phyloP scores from a whole-genome alignment of 495 filamentous ascomycete species.

The Penicillium desertorum region DNA sequence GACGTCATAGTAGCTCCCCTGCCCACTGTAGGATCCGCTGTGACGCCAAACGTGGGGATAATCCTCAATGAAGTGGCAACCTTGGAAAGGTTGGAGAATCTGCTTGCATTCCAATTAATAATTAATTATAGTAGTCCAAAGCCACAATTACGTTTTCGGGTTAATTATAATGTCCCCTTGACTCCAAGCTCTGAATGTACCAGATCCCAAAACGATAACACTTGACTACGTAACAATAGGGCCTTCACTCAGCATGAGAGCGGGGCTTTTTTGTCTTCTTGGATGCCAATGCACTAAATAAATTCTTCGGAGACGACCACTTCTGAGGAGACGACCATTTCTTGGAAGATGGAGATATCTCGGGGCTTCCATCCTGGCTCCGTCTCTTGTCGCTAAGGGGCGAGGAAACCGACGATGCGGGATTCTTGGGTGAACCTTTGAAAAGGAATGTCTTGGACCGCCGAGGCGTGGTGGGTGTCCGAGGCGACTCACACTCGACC shows the following conservation, averaged over 20 bases:
- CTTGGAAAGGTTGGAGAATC: conserved; percentile 4
- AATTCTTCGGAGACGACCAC: conserved; percentile 22
- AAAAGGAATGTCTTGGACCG: conserved; percentile 25
- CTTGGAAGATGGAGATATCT: conserved; percentile 24
- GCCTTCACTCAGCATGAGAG: conserved; percentile 66
- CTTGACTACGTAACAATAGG: conserved; percentile 51
- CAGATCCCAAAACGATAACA: conserved; percentile 20
- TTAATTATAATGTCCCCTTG: conserved; percentile 20
- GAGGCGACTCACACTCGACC: conserved; percentile 17
- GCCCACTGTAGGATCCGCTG: conserved; percentile 11
- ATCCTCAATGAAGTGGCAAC: conserved; percentile 3
- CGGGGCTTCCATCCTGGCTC: conserved; percentile 18
- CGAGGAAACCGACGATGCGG: conserved; percentile 14
- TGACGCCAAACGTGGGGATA: conserved; percentile 17
- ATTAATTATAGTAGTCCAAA: conserved; percentile 1
- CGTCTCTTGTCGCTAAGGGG: conserved; percentile 24
- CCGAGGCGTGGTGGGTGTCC: conserved; percentile 16
- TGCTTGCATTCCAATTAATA: conserved; percentile 11
- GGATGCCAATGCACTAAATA: conserved; percentile 25
- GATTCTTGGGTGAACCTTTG: conserved; percentile 14
- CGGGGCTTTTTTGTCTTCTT: conserved; percentile 45
- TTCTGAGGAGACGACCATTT: conserved; percentile 31
- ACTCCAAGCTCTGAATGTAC: conserved; percentile 11
- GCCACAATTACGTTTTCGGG: conserved; percentile 18
- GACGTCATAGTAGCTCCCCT: conserved; percentile 15